Base-by-base conservation (phyloP, 2,329 filamentous ascomycete genomes). In the Epichloe gansuensis region DNA sequence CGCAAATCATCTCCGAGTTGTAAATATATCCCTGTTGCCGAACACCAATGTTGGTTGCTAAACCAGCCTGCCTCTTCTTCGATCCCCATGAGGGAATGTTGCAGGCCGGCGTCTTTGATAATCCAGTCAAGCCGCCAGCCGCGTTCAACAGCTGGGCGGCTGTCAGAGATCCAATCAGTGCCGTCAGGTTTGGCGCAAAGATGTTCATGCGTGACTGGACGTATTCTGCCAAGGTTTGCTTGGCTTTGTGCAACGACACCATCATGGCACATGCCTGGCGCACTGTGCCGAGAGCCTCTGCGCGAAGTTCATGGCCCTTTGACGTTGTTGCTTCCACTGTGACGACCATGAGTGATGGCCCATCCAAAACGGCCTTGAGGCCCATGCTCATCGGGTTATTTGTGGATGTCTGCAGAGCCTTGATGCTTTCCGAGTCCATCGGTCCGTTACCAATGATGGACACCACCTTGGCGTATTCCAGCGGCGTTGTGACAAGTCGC, bases 71-170 rank as follows among this genome's bases (percentile, higher is more conserved):
- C 58, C 88, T 82, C 67, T 91, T 91, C 68, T 94, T 95, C 31
- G 88, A 93, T 13, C 93, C 93, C 65, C 95, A 85, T 0, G 91
- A 88, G 0, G 90, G 81, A 43, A 98, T 78, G 63, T 98, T 98
- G 71, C 91, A 96, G 2, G 93, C 83, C 0, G 93, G 93, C 3
- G 90, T 93, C 67, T 95, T 95, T 42, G 89, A 90, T 11, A 98
- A 77, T 38, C 89, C 89, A 1, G 85, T 87, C 35, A 98, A 74
- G 8, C 93, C 93, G 56, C 93, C 93, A 0, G 90, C 87, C 55
- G 89, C 88, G 68, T 96, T 96, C 62, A 98, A 85, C n/a, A 98
- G 80, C 69, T 97, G 91, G 4, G 93, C 93, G 7, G 93, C 91
- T 3, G 91, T 96, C 17, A 95, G 77, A 0, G 91, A 93, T 17